A percentile compares a stretch with the other conserved stretches of the same genome.
Conservation (phyloP, 78 protist species). For the Dictyostelium citrinum region DNA sequence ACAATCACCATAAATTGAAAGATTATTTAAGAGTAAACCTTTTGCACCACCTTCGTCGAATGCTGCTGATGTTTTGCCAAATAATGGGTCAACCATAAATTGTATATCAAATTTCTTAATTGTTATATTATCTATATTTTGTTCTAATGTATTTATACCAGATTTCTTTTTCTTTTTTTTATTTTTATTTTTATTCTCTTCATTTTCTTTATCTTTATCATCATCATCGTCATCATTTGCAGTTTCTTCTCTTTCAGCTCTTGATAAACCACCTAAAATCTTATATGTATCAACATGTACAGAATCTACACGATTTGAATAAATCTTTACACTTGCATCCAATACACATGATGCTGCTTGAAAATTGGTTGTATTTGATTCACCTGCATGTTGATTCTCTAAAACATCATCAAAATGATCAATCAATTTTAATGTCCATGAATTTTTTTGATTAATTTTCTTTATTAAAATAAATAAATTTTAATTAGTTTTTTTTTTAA, state of each 20-base stretch:
- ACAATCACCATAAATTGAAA: conserved; percentile 42
- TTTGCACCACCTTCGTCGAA: conserved; percentile 91
- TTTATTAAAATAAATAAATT: not conserved
- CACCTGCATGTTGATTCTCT: conserved; percentile 4
- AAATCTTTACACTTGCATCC: conserved; percentile 95
- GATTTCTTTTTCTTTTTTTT: conserved; percentile 22
- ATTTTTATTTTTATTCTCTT: conserved; percentile 12
- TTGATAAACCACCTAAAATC: conserved; percentile 88
- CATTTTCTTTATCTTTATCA: conserved; percentile 14
- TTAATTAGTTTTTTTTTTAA: not conserved
- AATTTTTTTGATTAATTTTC: conserved; percentile 94
- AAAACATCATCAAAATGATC: conserved; percentile 29
- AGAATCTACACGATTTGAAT: conserved; percentile 94
- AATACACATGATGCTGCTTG: conserved; percentile 93
- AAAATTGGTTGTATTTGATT: conserved; percentile 83
- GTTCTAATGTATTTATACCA: conserved; percentile 75
- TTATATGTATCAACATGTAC: conserved; percentile 87
- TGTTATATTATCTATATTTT: conserved; percentile 61
- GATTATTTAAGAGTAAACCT: conserved; percentile 82
- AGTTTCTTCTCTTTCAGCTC: conserved; percentile 35
- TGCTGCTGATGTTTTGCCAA: conserved; percentile 83
- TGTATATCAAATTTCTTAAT: conserved; percentile 41
- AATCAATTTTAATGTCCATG: conserved; percentile 90
- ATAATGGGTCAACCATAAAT: conserved; percentile 89
- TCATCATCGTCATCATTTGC: conserved; percentile 49